Percentiles rank a stretch among this genome's conserved stretches.
Conservation (phyloP, 2,329 filamentous ascomycete genomes). For the Curvularia eragrostidis region DNA sequence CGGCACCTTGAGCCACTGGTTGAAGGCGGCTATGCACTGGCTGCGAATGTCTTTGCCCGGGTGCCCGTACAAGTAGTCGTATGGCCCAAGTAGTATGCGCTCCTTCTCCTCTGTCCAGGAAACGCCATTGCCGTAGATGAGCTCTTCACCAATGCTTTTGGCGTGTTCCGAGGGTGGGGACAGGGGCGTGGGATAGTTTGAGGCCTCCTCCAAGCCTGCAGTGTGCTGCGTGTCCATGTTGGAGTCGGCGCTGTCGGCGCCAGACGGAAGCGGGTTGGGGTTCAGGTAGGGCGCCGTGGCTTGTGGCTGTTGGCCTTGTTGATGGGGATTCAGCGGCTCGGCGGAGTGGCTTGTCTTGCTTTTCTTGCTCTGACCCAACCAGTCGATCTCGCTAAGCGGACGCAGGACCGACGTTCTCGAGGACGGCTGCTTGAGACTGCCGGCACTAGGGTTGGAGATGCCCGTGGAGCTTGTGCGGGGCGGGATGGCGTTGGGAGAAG, state of each 20-base stretch:
- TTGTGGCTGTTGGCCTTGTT: slow-evolving; percentile 12
- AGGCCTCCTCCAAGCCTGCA: slow-evolving; percentile 23
- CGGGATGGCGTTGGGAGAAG: slow-evolving; percentile 51
- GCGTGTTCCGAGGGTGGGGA: slow-evolving; percentile 35
- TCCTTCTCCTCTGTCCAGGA: slow-evolving; percentile 79
- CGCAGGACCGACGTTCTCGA: slow-evolving; percentile 40
- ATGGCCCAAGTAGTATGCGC: slow-evolving; percentile 77
- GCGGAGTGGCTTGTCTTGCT: slow-evolving; percentile 42
- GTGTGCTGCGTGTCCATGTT: slow-evolving; percentile 1
- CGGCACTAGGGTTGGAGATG: slow-evolving; percentile 39
- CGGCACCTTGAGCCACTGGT: slow-evolving; percentile 79
- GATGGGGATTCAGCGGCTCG: slow-evolving; percentile 19
- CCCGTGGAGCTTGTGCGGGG: slow-evolving; percentile 50
- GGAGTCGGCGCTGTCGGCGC: slow-evolving; percentile 7
- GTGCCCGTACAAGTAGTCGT: slow-evolving; percentile 78
- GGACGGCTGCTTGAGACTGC: slow-evolving; percentile 30
- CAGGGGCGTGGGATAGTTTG: slow-evolving; percentile 39
- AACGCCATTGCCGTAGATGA: slow-evolving; percentile 51
- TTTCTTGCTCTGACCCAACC: slow-evolving; percentile 51
- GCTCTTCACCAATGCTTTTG: slow-evolving; percentile 44
- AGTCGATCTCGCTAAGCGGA: slow-evolving; percentile 49
- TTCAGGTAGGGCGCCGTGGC: slow-evolving; percentile 19
- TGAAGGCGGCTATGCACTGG: slow-evolving; percentile 81
- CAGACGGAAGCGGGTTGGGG: neutral
- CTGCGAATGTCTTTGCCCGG: slow-evolving; percentile 86